phyloP scores from a whole-genome alignment of 805 yeast genomes.

The Maudiozyma serrabonitensis region DNA sequence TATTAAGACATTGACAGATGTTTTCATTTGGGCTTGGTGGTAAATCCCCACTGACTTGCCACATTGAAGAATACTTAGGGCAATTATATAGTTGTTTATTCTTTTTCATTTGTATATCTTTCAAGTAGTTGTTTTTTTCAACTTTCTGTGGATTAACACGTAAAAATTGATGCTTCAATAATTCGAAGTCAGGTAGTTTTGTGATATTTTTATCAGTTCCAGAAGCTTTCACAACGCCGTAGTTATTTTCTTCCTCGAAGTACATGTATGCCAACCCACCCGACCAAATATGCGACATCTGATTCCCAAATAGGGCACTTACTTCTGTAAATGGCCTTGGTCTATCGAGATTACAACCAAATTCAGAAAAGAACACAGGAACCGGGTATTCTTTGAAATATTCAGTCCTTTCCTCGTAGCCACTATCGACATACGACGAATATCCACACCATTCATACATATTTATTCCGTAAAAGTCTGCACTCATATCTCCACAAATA shows the following conservation, averaged over 20 bases:
- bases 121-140: constrained; percentile 4
- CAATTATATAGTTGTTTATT: constrained; percentile 28
- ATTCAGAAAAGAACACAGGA: constrained; percentile 72
- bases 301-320: constrained; percentile 48
- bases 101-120: constrained; percentile 16
- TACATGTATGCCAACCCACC: constrained; percentile 83
- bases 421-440: constrained; percentile 53
- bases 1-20: constrained; percentile 52
- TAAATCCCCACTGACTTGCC: constrained; percentile 52
- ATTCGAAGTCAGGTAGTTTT: constrained; percentile 50
- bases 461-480: constrained; percentile 76
- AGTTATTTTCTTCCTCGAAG: constrained; percentile 64
- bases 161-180: constrained; percentile 44
- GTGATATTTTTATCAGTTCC: constrained; percentile 34
- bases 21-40: constrained; percentile 62
- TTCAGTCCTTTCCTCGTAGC: constrained; percentile 53
- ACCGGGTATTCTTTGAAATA: constrained; percentile 56
- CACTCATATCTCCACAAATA: constrained; percentile 59
- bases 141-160: constrained; percentile 39
- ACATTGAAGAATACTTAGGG: constrained; percentile 21
- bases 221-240: constrained; percentile 54
- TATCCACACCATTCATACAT: constrained; percentile 85
- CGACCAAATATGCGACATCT: constrained; percentile 75
- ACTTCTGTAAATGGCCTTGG: constrained; percentile 72
- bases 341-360: constrained; percentile 59